Evolutionary conservation across 2,329 filamentous ascomycete genomes (phyloP), one percentile per base, ranked within the genome.

Genomic region (Botrytis paeoniae): DNA sequence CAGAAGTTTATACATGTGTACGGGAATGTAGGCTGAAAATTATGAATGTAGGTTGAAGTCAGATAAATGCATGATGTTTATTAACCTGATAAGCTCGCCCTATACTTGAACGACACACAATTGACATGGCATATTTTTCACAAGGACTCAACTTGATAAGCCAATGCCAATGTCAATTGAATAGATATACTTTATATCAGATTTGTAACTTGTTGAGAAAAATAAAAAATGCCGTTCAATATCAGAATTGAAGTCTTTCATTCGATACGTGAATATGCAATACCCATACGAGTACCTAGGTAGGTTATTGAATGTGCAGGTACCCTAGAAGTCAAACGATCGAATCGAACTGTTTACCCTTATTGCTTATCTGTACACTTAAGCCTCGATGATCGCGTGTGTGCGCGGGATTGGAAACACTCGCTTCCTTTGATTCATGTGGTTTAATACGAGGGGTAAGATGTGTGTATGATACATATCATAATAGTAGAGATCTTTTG

Each of bases 381-480:
- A 62, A 61, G 60, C 60, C 35, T 41, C 22, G 37, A 62, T 41
- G 35, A 62, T 62, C 60, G 60, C 60, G 60, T 62, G 60, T 41
- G 25, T 41, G 60, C 60, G 25, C 39, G 60, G 60, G 60, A 62
- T 62, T 62, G 60, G 60, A 39, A 39, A 62, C 35, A 62, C 60
- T 62, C 35, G 60, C 32, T 22, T 61, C 20, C 10, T 61, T 61
- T n/a, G 35, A 25, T 39, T n/a, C 32, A 35, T 37, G 35, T 25
- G 35, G 35, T 39, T 20, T 29, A n/a, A 62, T 41, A n/a, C 41
- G 22, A 20, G 35, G 35, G 37, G 22, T 41, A 9, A 39, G 32
- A 7, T n/a, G 59, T 3, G 7, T 32, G 35, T 22, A 41, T 39
- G 32, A 22, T 39, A 37, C 25, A 25, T 41, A 62, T 62, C 60